Base-by-base conservation (phyloP, 2,329 filamentous ascomycete genomes). In the Amylocarpus encephaloides region DNA sequence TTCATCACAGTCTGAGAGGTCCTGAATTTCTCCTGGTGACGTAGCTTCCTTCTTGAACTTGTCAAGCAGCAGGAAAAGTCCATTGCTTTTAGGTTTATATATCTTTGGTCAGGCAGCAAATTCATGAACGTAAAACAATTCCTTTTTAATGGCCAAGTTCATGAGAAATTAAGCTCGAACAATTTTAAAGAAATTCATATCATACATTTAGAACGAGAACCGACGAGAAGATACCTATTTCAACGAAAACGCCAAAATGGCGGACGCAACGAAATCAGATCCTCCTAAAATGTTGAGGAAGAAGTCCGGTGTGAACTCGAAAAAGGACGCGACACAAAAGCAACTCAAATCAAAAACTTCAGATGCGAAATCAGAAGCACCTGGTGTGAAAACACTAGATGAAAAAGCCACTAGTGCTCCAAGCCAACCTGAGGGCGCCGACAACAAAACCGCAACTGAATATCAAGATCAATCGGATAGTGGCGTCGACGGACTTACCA, bases 161-260 rank as follows among this genome's bases (percentile, higher is more conserved):
- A 6, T 43, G 26, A 43, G 40, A n/a, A 43, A 12, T 43, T 12
- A 9, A 29, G 29, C 40, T 43, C 40, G 6, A 5, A 29, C 6
- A 5, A 15, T 13, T 15, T 29, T 13, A 10, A 16, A 44, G 12
- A 33, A 16, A 19, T 22, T 30, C 18, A 42, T 10, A 26, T n/a
- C n/a, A 29, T 9, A 9, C 16, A 19, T 16, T 34, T 44, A 12
- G 33, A 44, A 44, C 26, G 15, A 44, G 12, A 9, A 42, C 10
- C 22, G 29, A 30, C 22, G 12, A 46, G 22, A 22, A 33, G 16
- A 35, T 33, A 40, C 51, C 43, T 16, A 33, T 42, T 46, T 30
- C 15, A 51, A 16, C n/a, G 53, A 13, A 29, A 48, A 16, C 43
- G 49, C 47, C 50, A 59, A 40, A 44, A 61, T 61, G 57, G 54